phyloP scores from a whole-genome alignment of 495 filamentous ascomycete species.

The Penicillium longicatenatum region DNA sequence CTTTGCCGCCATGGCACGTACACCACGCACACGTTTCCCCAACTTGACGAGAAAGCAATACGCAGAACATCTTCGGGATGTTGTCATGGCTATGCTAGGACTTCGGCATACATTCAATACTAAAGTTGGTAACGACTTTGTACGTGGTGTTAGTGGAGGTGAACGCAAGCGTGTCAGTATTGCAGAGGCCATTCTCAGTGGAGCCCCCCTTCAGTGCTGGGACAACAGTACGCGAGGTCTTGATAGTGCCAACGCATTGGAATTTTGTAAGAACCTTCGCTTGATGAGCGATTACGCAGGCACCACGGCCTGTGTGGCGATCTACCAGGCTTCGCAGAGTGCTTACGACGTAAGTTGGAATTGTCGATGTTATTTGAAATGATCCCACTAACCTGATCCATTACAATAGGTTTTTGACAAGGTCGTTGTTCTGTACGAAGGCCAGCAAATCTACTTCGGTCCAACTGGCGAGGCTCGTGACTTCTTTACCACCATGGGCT shows the following conservation, averaged over 20 bases:
- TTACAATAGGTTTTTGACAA: conserved; percentile 61
- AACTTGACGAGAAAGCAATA: conserved; percentile 48
- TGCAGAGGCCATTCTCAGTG: conserved; percentile 66
- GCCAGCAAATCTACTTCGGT: conserved; percentile 82
- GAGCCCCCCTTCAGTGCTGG: conserved; percentile 77
- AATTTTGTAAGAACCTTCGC: conserved; percentile 71
- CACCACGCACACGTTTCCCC: conserved; percentile 25
- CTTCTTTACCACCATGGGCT: conserved; percentile 75
- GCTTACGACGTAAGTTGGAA: conserved; percentile 58
- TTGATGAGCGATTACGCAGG: conserved; percentile 63
- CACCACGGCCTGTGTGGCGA: conserved; percentile 68
- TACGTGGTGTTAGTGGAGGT: conserved; percentile 78
- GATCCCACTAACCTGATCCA: neutral
- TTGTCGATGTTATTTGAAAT: neutral
- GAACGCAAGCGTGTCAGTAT: conserved; percentile 85
- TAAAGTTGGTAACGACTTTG: conserved; percentile 74
- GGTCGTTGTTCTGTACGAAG: conserved; percentile 78
- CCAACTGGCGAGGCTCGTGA: conserved; percentile 58
- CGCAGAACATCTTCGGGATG: conserved; percentile 67
- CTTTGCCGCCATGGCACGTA: conserved; percentile 55
- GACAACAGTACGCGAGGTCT: conserved; percentile 77
- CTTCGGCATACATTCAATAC: conserved; percentile 77
- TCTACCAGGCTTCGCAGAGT: conserved; percentile 79
- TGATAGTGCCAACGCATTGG: conserved; percentile 77
- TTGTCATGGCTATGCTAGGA: conserved; percentile 78